These are phyloP conservation scores for Trichomonascaceae sp. DNA, from an alignment of 1,139 yeast species.

Conservation along the genomic window DNA sequence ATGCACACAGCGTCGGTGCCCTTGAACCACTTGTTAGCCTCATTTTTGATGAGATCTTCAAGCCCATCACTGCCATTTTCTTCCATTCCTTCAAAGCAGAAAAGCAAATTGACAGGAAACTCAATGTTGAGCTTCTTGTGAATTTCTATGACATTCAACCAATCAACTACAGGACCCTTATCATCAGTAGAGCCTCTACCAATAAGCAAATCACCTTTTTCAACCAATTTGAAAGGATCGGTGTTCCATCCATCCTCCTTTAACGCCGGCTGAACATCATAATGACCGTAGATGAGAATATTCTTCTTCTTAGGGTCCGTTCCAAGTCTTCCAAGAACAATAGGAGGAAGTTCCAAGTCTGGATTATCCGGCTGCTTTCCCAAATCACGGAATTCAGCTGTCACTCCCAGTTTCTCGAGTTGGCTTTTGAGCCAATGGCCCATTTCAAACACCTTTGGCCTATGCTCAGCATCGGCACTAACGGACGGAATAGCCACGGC, in stretches of 20 bases:
- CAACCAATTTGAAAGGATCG: constrained; percentile 75
- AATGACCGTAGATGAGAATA: constrained; percentile 89
- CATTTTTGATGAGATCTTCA: constrained; percentile 71
- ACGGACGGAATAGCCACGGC: constrained; percentile 95
- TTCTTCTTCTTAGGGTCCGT: constrained; percentile 74
- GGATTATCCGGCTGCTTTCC: constrained; percentile 82
- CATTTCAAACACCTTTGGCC: constrained; percentile 81
- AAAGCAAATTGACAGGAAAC: constrained; percentile 85
- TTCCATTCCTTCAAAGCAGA: constrained; percentile 99
- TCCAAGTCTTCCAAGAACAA: constrained; percentile 84
- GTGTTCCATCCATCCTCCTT: constrained; percentile 92
- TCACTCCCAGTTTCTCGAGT: constrained; percentile 64
- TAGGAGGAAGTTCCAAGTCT: constrained; percentile 78
- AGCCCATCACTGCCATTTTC: constrained; percentile 94
- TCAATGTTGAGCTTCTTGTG: constrained; percentile 79
- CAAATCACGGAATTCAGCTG: constrained; percentile 72
- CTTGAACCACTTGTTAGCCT: constrained; percentile 73
- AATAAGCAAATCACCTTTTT: constrained; percentile 57
- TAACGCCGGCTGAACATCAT: constrained; percentile 96
- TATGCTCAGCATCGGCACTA: constrained; percentile 78
- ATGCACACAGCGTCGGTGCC: constrained; percentile 92
- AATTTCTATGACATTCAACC: constrained; percentile 92
- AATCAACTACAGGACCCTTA: constrained; percentile 96
- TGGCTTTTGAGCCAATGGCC: constrained; percentile 72
- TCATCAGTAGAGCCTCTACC: constrained; percentile 98